These are phyloP conservation scores for Diaporthe humulicola DNA, from an alignment of 2,329 filamentous ascomycete species.

Conservation along the genomic window DNA sequence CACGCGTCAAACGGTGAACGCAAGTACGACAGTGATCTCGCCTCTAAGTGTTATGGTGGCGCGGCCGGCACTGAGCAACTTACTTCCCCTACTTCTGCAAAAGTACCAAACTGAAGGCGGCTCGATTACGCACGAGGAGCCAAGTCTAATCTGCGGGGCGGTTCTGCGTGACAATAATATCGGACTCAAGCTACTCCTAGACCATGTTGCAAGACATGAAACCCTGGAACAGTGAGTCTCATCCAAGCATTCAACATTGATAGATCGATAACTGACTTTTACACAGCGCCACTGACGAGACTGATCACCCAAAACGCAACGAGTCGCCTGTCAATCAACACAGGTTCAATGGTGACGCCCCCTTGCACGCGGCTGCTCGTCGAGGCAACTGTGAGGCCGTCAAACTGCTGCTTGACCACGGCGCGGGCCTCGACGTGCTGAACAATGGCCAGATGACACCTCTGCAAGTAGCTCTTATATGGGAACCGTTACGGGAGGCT, in stretches of 20 bases:
- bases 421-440: neutral
- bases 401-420: neutral
- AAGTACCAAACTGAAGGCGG: neutral
- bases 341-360: no score
- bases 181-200: neutral
- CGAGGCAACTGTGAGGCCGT: neutral
- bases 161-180: neutral
- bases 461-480: neutral
- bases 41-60: neutral
- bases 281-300: fast-evolving
- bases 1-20: fast-evolving
- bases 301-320: neutral
- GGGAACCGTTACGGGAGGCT: fast-evolving
- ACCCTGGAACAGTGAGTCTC: neutral
- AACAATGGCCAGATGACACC: neutral
- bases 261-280: neutral
- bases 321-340: neutral
- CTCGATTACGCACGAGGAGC: neutral
- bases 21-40: fast-evolving
- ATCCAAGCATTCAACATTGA: no score
- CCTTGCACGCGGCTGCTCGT: neutral
- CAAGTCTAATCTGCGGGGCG: neutral
- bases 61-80: neutral
- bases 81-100: neutral
- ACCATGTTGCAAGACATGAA: neutral